These are phyloP conservation scores for Lupinus albus DNA, from an alignment of 306 rosid genomes.

Conservation along the genomic window DNA sequence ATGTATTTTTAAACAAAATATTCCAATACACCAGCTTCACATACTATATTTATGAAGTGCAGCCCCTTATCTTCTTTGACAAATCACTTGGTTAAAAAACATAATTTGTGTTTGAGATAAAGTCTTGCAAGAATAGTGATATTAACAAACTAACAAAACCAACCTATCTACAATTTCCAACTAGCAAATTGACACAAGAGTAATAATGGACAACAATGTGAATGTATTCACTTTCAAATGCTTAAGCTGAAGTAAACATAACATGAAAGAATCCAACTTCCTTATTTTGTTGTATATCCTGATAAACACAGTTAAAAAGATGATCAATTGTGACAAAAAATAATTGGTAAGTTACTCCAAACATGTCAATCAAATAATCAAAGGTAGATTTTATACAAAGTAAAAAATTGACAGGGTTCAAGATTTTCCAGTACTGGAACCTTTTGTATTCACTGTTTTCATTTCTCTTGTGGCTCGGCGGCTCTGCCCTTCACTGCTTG, in stretches of 20 bases:
- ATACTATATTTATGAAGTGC: no score
- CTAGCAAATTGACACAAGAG: slow-evolving; percentile 45
- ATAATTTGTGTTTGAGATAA: no score
- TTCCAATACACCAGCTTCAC: no score
- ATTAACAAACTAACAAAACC: slow-evolving; percentile 33
- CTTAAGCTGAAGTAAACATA: slow-evolving; percentile 9
- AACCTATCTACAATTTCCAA: slow-evolving; percentile 35
- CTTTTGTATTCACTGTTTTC: slow-evolving; percentile 61
- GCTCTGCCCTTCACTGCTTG: slow-evolving; percentile 85
- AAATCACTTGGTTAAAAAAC: no score
- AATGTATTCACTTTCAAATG: slow-evolving; percentile 35
- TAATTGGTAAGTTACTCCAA: slow-evolving; percentile 45
- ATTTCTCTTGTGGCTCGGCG: slow-evolving; percentile 72
- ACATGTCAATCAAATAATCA: slow-evolving; percentile 53
- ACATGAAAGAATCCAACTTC: slow-evolving; percentile 54
- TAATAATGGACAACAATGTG: slow-evolving; percentile 38
- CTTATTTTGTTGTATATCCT: slow-evolving; percentile 46
- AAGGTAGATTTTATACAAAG: slow-evolving; percentile 54
- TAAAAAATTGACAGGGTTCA: slow-evolving; percentile 45
- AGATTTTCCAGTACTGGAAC: slow-evolving; percentile 61
- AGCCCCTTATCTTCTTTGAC: no score
- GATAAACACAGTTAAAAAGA: slow-evolving; percentile 50
- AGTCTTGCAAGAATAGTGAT: slow-evolving; percentile 27
- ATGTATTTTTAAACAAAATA: no score
- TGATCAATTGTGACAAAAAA: slow-evolving; percentile 32